A percentile compares a stretch with the other conserved stretches of the same genome.
Evolutionary conservation across 306 rosid species (phyloP).

Genomic region (Cicer arietinum): DNA sequence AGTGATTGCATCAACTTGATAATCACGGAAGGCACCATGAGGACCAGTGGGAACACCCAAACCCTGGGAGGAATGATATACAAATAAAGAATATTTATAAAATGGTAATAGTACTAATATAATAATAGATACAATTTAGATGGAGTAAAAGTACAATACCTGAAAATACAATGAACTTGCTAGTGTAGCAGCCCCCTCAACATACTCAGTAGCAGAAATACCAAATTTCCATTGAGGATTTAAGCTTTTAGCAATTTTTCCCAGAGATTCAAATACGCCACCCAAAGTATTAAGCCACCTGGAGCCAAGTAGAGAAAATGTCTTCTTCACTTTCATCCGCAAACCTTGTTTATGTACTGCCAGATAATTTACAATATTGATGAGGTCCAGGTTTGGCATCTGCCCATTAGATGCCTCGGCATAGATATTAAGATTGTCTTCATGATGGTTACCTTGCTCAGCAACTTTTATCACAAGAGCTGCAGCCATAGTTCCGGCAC

Average conservation of each 20-base stretch:
- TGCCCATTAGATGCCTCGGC: conserved; percentile 96
- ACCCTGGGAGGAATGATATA: conserved; percentile 59
- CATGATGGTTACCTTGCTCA: conserved; percentile 60
- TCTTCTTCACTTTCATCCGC: conserved; percentile 71
- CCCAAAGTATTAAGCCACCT: conserved; percentile 83
- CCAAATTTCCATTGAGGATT: conserved; percentile 89
- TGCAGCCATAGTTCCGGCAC: conserved; percentile 96
- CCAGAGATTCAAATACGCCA: conserved; percentile 67
- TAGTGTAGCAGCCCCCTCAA: conserved; percentile 88
- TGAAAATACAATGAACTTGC: conserved; percentile 92
- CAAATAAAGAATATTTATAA: conserved; percentile 31
- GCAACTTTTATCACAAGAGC: conserved; percentile 87
- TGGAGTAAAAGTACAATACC: conserved; percentile 55
- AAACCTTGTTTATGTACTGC: conserved; percentile 90
- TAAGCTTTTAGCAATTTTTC: conserved; percentile 62
- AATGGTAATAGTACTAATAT: background rate
- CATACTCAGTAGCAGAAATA: conserved; percentile 84
- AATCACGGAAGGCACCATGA: conserved; percentile 97
- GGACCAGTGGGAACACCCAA: conserved; percentile 95
- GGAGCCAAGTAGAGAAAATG: conserved; percentile 65
- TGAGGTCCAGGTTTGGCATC: conserved; percentile 97
- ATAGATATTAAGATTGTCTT: conserved; percentile 76
- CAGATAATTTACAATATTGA: conserved; percentile 84
- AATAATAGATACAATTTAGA: background rate
- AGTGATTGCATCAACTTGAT: conserved; percentile 94